Conservation (phyloP, 1,284 basidiomycete genomes). For the Trichosporon inkin region DNA sequence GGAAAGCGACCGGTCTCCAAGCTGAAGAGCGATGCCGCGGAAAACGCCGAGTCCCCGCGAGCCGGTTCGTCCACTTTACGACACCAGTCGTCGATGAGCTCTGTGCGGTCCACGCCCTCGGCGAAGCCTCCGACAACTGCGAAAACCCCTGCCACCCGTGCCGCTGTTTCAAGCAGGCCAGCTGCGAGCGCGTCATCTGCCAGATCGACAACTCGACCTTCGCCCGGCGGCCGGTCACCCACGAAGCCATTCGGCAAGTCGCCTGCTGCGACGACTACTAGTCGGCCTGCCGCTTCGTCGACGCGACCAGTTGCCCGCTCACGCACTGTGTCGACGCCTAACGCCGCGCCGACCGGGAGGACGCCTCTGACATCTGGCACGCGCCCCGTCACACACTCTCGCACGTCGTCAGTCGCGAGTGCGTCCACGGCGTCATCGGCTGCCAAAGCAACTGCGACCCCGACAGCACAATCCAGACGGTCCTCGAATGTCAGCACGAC, state of each 20-base stretch:
- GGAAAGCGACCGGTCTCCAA: conserved; percentile 12
- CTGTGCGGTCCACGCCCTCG: conserved; percentile 9
- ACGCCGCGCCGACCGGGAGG: neutral
- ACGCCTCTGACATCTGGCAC: neutral
- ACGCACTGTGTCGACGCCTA: neutral
- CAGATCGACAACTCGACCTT: neutral
- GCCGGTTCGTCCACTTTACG: conserved; percentile 6
- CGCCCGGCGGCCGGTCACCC: neutral
- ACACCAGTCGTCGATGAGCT: conserved; percentile 12
- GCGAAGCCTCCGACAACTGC: neutral
- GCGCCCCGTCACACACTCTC: neutral
- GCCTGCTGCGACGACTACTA: neutral
- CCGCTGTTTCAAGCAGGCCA: neutral
- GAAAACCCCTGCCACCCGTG: neutral
- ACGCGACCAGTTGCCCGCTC: neutral
- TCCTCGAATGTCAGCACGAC: neutral
- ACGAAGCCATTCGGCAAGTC: neutral
- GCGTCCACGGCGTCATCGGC: conserved; percentile 1
- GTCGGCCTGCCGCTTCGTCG: neutral
- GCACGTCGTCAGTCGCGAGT: neutral
- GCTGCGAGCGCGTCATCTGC: neutral
- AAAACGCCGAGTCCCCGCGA: neutral
- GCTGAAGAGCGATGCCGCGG: neutral
- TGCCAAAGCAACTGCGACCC: neutral
- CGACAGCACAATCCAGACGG: neutral